Evolutionary conservation across 176 grass and related monocot species (phyloP), one percentile per base, ranked within the genome.

Genomic region (Bonia amplexicaulis): DNA sequence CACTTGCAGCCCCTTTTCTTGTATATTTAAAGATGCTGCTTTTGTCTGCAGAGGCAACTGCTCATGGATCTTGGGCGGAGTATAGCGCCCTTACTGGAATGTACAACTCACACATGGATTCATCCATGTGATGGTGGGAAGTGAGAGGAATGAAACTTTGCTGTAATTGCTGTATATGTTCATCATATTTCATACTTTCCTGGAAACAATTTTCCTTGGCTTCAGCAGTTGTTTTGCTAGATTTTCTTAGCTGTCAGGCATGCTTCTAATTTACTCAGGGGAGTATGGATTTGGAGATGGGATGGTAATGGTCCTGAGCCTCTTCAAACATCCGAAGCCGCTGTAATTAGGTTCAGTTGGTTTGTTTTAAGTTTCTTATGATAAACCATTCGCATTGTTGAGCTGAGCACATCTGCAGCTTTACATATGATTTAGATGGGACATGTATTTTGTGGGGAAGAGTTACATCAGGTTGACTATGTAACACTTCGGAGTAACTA

Each of bases 121-220:
- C 81, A 53, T 46, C 74, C 80, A 77, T 54, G 72, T 59, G 81
- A 66, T 86, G 89, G 71, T 81, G 45, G 66, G 57, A 59, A 74
- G 63, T 79, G 75, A 82, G 85, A 82, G 69, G 85, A 80, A 80
- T 6, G 35, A 71, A 66, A 48, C 74, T 69, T 91, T 66, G 67
- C 48, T 90, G 85, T 90, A 90, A 71, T 84, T 94, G 82, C 53
- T 94, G 87, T 92, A 88, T 87, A 86, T 92, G 87, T 82, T 90
- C 80, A 82, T 74, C 84, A 82, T 69, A 81, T 67, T 49, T 64
- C 69, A 85, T 85, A 77, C 85, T 87, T 86, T 77, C 12, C 54
- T 66, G 12, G 84, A 87, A 74, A 86, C 61, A 79, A 49, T 83
- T 87, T 87, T 87, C 35, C 64, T 48, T 57, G 55, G 82, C 80